Evolutionary conservation across 1,139 yeast genomes (phyloP).

Genomic region (Kodamaea sp.): DNA sequence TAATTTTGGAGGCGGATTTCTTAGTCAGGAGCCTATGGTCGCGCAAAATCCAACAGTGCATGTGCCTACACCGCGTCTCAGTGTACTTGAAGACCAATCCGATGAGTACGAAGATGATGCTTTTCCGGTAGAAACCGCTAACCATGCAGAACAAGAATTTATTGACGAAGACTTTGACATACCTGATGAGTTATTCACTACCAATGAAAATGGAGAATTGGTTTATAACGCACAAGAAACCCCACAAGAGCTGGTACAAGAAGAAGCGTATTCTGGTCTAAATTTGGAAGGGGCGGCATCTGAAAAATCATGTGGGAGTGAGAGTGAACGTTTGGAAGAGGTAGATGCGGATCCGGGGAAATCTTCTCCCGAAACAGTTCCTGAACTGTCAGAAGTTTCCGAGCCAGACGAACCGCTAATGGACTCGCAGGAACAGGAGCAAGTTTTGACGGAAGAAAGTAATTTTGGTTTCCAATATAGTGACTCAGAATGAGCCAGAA

Average conservation of each 20-base stretch:
- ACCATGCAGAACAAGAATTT: neutral
- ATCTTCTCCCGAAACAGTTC: too few species aligned
- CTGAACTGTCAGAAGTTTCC: slow-evolving; percentile 4
- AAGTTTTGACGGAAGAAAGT: slow-evolving; percentile 18
- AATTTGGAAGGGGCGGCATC: too few species aligned
- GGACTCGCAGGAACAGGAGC: slow-evolving; percentile 11
- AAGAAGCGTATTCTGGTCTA: too few species aligned
- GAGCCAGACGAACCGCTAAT: slow-evolving; percentile 2
- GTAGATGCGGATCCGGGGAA: too few species aligned
- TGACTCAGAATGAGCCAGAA: slow-evolving; percentile 35
- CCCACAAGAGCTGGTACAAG: too few species aligned
- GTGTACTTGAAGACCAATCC: too few species aligned
- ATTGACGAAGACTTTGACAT: slow-evolving; percentile 10
- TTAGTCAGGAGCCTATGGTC: too few species aligned
- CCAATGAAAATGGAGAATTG: slow-evolving; percentile 22
- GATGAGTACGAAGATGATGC: neutral
- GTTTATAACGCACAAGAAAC: slow-evolving; percentile 28
- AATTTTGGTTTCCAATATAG: slow-evolving; percentile 36
- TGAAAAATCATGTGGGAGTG: too few species aligned
- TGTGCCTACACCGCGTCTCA: too few species aligned
- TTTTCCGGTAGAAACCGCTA: neutral
- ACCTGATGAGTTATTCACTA: slow-evolving; percentile 18
- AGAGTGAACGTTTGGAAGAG: too few species aligned
- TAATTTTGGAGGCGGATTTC: too few species aligned
- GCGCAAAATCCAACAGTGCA: too few species aligned